These are phyloP conservation scores for Pharnaceum exiguum DNA, from an alignment of 148 eudicot species.

Conservation along the genomic window DNA sequence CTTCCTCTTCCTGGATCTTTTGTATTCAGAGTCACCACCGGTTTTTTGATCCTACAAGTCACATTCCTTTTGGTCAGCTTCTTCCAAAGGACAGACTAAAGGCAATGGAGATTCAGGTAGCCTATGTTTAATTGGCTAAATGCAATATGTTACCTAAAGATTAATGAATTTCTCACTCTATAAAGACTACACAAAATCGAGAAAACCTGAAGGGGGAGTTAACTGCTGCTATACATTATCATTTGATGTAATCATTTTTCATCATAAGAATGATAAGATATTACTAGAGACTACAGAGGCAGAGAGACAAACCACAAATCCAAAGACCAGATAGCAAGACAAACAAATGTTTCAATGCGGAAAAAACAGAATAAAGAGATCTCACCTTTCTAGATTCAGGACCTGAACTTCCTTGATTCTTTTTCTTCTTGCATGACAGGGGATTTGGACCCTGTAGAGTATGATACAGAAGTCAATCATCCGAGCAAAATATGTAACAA, in stretches of 20 bases:
- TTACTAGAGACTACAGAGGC: too few species aligned
- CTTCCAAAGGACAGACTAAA: not conserved
- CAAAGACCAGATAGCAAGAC: not conserved
- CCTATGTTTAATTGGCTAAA: too few species aligned
- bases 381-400: conserved; percentile 34
- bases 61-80: not conserved
- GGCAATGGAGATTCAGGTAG: too few species aligned
- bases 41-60: conserved; percentile 32
- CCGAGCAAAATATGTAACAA: not conserved
- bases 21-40: conserved; percentile 25
- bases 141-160: too few species aligned
- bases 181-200: too few species aligned
- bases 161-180: too few species aligned
- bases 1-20: conserved; percentile 58
- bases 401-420: conserved; percentile 31
- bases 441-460: conserved; percentile 86
- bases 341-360: not conserved
- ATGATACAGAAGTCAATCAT: not conserved
- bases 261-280: too few species aligned
- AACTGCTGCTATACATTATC: too few species aligned
- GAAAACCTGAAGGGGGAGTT: too few species aligned
- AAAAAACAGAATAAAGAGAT: not conserved
- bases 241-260: too few species aligned
- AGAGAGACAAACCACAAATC: not conserved
- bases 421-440: conserved; percentile 78